Percentiles rank a stretch among this genome's conserved stretches.
phyloP scores from a whole-genome alignment of 176 grass and related monocot species.

The maize (Zea mays) region Zm-B73-REFERENCE-NAM-5.0 NC_050097.1:66032001-66032500 shows the following conservation, averaged over 20 bases:
- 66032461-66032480: constrained; percentile 88
- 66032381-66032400: constrained; percentile 94
- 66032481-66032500: constrained; percentile 90
- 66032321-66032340: constrained; percentile 86
- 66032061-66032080: constrained; percentile 91
- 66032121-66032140: constrained; percentile 90
- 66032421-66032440: constrained; percentile 91
- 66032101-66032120: constrained; percentile 92
- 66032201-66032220: constrained; percentile 91
- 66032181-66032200: constrained; percentile 86
- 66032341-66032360: constrained; percentile 94
- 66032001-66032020: constrained; percentile 99
- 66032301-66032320: constrained; percentile 87
- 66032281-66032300: constrained; percentile 99
- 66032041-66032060: constrained; percentile 93
- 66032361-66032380: constrained; percentile 82
- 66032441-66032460: constrained; percentile 89
- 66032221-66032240: constrained; percentile 94
- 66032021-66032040: constrained; percentile 91
- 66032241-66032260: constrained; percentile 96
- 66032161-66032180: constrained; percentile 96
- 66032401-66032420: constrained; percentile 90
- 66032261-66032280: constrained; percentile 95
- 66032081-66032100: constrained; percentile 87
- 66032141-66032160: constrained; percentile 82